Evolutionary conservation across 768 basidiomycete genomes (phyloP).

Genomic region (Lactifluus piperatus): DNA sequence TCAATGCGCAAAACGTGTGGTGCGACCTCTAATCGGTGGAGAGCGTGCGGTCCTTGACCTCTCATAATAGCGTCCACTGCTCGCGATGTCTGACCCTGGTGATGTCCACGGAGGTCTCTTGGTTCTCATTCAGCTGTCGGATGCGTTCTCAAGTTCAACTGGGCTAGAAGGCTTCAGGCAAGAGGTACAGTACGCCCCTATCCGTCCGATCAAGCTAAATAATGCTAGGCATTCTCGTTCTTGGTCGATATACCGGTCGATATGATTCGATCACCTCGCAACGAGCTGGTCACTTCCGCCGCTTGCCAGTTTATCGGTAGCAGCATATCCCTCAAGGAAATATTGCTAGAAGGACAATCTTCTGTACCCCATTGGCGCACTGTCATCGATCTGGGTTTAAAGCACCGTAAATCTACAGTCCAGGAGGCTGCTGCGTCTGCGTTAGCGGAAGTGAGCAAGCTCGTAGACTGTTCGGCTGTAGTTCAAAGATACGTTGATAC

Average conservation of each 20-base stretch:
- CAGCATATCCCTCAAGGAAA: slow-evolving; percentile 51
- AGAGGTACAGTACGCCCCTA: slow-evolving; percentile 33
- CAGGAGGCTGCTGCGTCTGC: slow-evolving; percentile 74
- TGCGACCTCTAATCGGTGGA: slow-evolving; percentile 27
- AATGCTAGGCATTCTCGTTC: slow-evolving; percentile 53
- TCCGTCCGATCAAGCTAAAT: background rate
- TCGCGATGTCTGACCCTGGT: slow-evolving; percentile 53
- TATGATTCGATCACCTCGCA: slow-evolving; percentile 54
- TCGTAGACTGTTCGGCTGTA: slow-evolving; percentile 53
- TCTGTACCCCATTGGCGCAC: slow-evolving; percentile 54
- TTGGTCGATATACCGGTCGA: slow-evolving; percentile 49
- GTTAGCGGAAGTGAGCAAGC: slow-evolving; percentile 57
- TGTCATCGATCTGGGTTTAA: slow-evolving; percentile 63
- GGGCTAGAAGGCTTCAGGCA: slow-evolving; percentile 23
- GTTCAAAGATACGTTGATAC: slow-evolving; percentile 62
- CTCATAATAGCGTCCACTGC: slow-evolving; percentile 39
- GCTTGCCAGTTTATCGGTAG: slow-evolving; percentile 63
- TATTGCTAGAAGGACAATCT: slow-evolving; percentile 33
- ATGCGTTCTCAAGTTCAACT: slow-evolving; percentile 38
- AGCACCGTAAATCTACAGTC: slow-evolving; percentile 50
- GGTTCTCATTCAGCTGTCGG: slow-evolving; percentile 63
- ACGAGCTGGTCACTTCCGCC: slow-evolving; percentile 62
- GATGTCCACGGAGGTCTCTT: slow-evolving; percentile 81
- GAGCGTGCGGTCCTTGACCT: slow-evolving; percentile 19
- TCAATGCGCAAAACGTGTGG: slow-evolving; percentile 41